phyloP scores from a whole-genome alignment of 1,284 basidiomycete species.

The Schizophyllum commune region DNA sequence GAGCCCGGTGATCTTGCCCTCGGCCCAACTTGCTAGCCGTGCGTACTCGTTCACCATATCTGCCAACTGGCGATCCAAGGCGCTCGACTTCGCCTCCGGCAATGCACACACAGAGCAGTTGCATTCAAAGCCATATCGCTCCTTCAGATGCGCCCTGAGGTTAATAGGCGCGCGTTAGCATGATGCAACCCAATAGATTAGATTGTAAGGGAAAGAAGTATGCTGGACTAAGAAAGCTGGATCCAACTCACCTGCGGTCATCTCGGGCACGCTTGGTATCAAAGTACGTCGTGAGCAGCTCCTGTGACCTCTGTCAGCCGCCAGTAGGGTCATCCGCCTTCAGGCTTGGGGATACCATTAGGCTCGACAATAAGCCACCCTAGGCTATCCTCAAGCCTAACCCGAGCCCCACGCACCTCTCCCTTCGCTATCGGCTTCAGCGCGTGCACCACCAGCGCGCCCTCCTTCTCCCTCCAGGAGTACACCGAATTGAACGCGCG shows the following conservation, averaged over 20 bases:
- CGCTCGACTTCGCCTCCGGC: slow-evolving; percentile 33
- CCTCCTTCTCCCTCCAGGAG: slow-evolving; percentile 41
- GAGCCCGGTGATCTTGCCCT: slow-evolving; percentile 31
- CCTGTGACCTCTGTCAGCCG: slow-evolving; percentile 33
- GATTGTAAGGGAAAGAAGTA: too few species aligned
- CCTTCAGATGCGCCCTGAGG: slow-evolving; percentile 35
- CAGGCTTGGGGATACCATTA: too few species aligned
- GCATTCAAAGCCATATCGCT: slow-evolving; percentile 51
- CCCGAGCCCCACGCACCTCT: slow-evolving; percentile 28
- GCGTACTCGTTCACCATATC: slow-evolving; percentile 36
- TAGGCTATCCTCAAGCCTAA: not conserved
- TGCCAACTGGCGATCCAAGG: slow-evolving; percentile 41
- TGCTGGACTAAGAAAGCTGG: not conserved
- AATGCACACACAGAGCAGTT: slow-evolving; percentile 49
- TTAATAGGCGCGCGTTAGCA: not conserved
- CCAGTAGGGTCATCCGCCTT: not conserved
- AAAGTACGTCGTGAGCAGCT: slow-evolving; percentile 53
- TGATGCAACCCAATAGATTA: not conserved
- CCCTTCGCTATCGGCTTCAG: slow-evolving; percentile 43
- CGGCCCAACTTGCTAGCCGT: slow-evolving; percentile 40
- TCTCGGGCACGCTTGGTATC: slow-evolving; percentile 44
- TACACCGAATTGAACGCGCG: slow-evolving; percentile 58
- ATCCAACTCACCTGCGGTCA: slow-evolving; percentile 36
- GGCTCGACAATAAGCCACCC: not conserved
- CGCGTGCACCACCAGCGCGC: slow-evolving; percentile 44